These are phyloP conservation scores for Zygosaccharomyces gambellarensis DNA, from an alignment of 805 yeast species.

Conservation along the genomic window DNA sequence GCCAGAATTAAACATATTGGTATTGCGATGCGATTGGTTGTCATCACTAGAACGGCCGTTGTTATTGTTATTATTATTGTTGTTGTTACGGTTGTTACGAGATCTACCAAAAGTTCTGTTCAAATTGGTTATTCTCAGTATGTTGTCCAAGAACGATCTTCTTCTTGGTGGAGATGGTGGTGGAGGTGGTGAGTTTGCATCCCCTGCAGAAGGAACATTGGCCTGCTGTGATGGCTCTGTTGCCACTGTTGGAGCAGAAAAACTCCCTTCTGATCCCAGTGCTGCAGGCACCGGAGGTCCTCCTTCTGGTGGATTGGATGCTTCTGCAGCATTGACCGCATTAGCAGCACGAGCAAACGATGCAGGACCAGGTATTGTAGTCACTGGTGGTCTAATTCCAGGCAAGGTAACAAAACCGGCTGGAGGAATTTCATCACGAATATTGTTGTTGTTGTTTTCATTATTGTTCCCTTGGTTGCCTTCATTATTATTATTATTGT, in stretches of 20 bases:
- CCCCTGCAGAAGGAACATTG: not conserved
- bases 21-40: not conserved
- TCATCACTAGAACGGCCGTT: not conserved
- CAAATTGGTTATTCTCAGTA: conserved; percentile 13
- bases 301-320: not conserved
- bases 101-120: conserved; percentile 9
- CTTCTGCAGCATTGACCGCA: not conserved
- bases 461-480: conserved; percentile 2
- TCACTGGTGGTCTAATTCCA: conserved; percentile 1
- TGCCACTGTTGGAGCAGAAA: not conserved
- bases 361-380: conserved; percentile 3
- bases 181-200: not conserved
- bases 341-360: not conserved
- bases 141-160: conserved; percentile 16
- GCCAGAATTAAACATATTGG: conserved; percentile 27
- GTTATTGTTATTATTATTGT: not conserved
- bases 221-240: no score
- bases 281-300: not conserved
- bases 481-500: conserved; percentile 13
- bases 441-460: conserved; percentile 3
- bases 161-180: conserved; percentile 10
- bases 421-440: not conserved
- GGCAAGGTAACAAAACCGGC: not conserved
- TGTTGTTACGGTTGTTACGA: conserved; percentile 5
- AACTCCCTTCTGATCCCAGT: not conserved